phyloP scores from a whole-genome alignment of 257 asterid genomes.

The Solanum verrucosum region DNA sequence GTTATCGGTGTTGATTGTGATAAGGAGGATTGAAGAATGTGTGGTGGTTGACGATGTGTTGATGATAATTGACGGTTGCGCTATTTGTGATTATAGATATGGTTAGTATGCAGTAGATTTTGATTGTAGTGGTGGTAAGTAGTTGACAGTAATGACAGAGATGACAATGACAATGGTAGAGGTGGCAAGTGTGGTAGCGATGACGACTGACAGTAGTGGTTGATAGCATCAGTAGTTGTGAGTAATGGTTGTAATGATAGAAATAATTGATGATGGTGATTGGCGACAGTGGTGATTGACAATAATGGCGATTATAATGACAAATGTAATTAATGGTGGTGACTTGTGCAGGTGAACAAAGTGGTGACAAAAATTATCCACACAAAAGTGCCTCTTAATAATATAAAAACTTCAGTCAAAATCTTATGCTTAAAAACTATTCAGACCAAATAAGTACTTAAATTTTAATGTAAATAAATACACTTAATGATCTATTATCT shows the following conservation, averaged over 20 bases:
- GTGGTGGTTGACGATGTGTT: neutral
- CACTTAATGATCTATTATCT: neutral
- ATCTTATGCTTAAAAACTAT: too few species aligned
- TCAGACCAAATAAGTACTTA: neutral
- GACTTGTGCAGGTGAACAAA: neutral
- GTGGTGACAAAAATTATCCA: neutral
- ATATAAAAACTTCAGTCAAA: neutral
- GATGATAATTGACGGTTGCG: neutral
- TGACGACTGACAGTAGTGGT: accelerated
- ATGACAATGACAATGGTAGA: accelerated
- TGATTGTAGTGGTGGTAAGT: neutral
- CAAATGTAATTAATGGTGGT: neutral
- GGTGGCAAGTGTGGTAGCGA: neutral
- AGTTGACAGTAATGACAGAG: neutral
- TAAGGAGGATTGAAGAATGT: neutral
- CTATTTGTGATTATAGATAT: neutral
- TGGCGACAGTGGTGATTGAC: neutral
- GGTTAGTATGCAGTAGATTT: accelerated
- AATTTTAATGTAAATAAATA: too few species aligned
- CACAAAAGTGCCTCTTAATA: too few species aligned
- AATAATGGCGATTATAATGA: accelerated
- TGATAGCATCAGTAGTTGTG: neutral
- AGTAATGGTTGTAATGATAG: neutral
- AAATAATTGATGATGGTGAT: accelerated
- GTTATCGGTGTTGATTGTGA: neutral